Percentiles rank a stretch among this genome's conserved stretches.
Evolutionary conservation across 225 moss, liverwort and hornwort species (phyloP).

Genomic region (Thuidium tamariscinum): DNA sequence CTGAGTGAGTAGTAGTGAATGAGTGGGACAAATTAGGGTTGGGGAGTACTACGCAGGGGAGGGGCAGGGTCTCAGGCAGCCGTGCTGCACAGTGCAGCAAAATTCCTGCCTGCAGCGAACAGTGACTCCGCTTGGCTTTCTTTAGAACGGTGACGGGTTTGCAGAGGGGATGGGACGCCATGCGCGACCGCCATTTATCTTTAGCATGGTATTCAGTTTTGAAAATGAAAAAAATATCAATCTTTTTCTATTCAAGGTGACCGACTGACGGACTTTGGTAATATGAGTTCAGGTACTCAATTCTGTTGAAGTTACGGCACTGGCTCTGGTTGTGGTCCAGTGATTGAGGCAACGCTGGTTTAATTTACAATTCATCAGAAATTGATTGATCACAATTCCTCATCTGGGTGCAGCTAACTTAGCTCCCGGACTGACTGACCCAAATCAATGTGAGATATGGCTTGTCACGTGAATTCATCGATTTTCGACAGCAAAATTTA

Average conservation of each 20-base stretch:
- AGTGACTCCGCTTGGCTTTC: not conserved
- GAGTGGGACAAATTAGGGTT: not conserved
- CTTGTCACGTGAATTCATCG: not conserved
- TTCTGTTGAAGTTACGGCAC: not conserved
- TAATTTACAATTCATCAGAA: not conserved
- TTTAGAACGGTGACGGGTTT: not conserved
- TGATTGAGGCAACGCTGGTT: not conserved
- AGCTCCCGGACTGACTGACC: no score
- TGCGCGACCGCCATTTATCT: not conserved
- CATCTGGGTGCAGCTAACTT: not conserved
- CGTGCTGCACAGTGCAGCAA: not conserved
- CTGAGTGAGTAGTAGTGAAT: not conserved
- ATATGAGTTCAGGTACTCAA: not conserved
- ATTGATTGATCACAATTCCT: not conserved
- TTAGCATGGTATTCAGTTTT: not conserved
- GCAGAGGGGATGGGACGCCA: not conserved
- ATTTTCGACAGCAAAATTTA: not conserved
- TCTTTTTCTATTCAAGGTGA: not conserved
- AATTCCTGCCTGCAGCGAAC: not conserved
- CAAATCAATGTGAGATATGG: not conserved
- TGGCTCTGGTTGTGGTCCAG: not conserved
- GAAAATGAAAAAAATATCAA: not conserved
- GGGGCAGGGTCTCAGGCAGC: not conserved
- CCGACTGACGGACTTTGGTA: not conserved
- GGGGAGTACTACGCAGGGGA: not conserved